Evolutionary conservation across 169 alveolate species (phyloP).

Genomic region (Cryptosporidium muris): DNA sequence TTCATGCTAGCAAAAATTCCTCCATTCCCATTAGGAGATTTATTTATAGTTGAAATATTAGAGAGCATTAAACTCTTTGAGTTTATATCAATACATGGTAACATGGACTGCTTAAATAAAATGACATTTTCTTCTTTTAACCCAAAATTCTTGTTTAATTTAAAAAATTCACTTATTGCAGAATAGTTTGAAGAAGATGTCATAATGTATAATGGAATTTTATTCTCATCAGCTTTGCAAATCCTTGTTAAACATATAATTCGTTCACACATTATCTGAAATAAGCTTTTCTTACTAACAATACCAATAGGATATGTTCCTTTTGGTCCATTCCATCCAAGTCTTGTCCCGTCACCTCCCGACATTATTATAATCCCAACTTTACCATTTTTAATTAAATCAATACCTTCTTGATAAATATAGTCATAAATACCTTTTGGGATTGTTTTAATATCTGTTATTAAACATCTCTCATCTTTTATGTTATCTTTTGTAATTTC

Average conservation of each 20-base stretch:
- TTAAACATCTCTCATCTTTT: background rate
- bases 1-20: slow-evolving; percentile 82
- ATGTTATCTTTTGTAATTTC: background rate
- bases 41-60: slow-evolving; percentile 70
- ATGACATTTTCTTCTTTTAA: slow-evolving; percentile 74
- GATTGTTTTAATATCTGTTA: slow-evolving; percentile 10
- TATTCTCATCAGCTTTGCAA: slow-evolving; percentile 11
- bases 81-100: slow-evolving; percentile 81
- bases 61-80: slow-evolving; percentile 79
- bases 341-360: slow-evolving; percentile 89
- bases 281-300: slow-evolving; percentile 79
- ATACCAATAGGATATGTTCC: slow-evolving; percentile 84
- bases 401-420: slow-evolving; percentile 73
- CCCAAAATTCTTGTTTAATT: slow-evolving; percentile 81
- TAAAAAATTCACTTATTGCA: slow-evolving; percentile 77
- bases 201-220: slow-evolving; percentile 83
- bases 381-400: slow-evolving; percentile 79
- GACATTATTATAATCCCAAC: slow-evolving; percentile 83
- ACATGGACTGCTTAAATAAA: slow-evolving; percentile 81
- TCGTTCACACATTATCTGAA: slow-evolving; percentile 81
- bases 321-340: slow-evolving; percentile 85
- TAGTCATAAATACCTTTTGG: background rate
- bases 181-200: slow-evolving; percentile 78
- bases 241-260: slow-evolving; percentile 77
- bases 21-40: slow-evolving; percentile 89